Evolutionary conservation across 192 early-diverging fungal species (phyloP).

Genomic region (Pilobolus umbonatus): DNA sequence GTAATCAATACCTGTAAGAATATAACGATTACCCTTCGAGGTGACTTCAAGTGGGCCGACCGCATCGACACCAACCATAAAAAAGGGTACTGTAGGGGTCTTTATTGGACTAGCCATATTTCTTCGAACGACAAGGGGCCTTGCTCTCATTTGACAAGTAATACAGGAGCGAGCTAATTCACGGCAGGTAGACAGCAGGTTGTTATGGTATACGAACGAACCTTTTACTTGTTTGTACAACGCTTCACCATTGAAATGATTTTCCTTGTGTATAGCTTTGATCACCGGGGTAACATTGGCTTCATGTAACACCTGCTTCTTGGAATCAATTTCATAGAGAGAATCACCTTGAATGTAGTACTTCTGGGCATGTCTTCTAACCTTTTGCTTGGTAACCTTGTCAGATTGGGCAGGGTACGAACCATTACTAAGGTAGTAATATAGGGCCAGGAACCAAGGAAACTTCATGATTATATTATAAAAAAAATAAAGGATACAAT

Average conservation of each 20-base stretch:
- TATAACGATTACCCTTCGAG: constrained; percentile 19
- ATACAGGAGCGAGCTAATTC: neutral
- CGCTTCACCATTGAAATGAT: no score
- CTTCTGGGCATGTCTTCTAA: neutral
- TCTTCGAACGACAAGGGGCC: neutral
- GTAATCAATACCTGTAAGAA: constrained; percentile 26
- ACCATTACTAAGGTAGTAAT: neutral
- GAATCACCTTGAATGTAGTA: neutral
- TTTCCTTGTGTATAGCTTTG: constrained; percentile 9
- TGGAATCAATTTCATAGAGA: neutral
- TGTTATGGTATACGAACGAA: no score
- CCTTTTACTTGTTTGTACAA: no score
- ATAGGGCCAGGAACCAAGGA: neutral
- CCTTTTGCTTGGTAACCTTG: neutral
- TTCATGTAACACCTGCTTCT: neutral
- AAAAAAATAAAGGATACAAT: neutral
- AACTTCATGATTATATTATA: neutral
- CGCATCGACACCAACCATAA: constrained; percentile 1
- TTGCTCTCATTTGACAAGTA: constrained; percentile 14
- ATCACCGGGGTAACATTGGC: neutral
- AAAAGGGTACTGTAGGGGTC: neutral
- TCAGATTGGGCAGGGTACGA: neutral
- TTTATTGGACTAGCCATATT: neutral
- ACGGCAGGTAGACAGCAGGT: neutral
- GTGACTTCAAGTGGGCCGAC: constrained; percentile 4